Evolutionary conservation across 1,139 yeast species (phyloP), one percentile per base, ranked within the genome.

Genomic region (Pichia kudriavzevii): DNA sequence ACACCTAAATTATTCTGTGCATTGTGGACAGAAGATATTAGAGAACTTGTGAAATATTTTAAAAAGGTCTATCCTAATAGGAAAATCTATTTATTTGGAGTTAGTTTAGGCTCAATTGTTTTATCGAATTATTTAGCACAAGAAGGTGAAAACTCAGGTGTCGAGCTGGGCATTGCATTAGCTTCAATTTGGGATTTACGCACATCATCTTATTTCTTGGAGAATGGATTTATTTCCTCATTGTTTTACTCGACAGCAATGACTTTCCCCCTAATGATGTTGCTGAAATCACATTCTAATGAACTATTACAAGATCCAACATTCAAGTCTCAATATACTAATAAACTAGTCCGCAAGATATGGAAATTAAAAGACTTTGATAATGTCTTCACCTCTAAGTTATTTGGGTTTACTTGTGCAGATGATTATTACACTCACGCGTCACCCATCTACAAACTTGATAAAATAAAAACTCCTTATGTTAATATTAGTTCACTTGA

Each of bases 181-280:
- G 83, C 85, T 7, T 72, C 78, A 44, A 95, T 95, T 11, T 88
- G 95, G 95, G 94, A 85, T 55, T 63, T 88, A 60, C 61, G 65
- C 19, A 71, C 69, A 36, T 71, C 87, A 21, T 64, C 74, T 11
- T 58, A 65, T 39, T 69, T 66, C 36, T 56, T 87, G 30, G 49
- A 65, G 21, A 49, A 52, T 21, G 71, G 80, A 30, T 70, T 69
- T 55, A 60, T 85, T 48, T 87, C 94, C 2, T 61, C 61, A 19
- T 62, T 66, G 35, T 53, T 84, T 21, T 82, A 87, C 53, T 68
- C 73, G 27, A 79, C 82, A 10, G 66, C 74, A 5, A 75, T 88
- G 66, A 67, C 88, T 7, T 61, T 66, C 31, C 83, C 82, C 44
- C 66, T 88, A 49, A 61, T 68, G 31, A 70, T 77, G 47, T 55